phyloP scores from a whole-genome alignment of 106 monocot genomes.

The Hemerocallis citrina region DNA sequence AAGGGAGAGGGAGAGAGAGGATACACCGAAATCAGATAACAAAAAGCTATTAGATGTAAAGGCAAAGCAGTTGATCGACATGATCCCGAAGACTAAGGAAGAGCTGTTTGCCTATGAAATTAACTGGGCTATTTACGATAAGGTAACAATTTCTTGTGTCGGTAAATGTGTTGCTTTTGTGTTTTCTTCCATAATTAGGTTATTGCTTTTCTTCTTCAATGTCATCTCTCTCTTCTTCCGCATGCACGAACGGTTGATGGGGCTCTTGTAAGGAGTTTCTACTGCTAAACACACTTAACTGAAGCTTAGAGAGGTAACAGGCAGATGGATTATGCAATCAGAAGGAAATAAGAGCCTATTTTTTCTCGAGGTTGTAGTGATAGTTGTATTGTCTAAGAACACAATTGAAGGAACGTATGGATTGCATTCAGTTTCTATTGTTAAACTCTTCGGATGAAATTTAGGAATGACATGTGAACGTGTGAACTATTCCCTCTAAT shows the following conservation, averaged over 20 bases:
- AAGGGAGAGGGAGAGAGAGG: constrained; percentile 75
- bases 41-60: constrained; percentile 79
- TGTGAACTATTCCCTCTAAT: too few species aligned
- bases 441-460: too few species aligned
- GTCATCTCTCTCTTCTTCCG: not conserved
- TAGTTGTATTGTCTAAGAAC: too few species aligned
- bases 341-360: not conserved
- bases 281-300: constrained; percentile 1
- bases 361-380: not conserved
- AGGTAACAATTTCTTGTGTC: constrained; percentile 33
- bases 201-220: too few species aligned
- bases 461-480: too few species aligned
- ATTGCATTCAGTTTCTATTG: too few species aligned
- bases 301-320: not conserved
- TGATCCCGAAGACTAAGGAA: constrained; percentile 97
- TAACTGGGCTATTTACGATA: constrained; percentile 91
- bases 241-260: too few species aligned
- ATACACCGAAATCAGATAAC: constrained; percentile 55
- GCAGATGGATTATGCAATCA: not conserved
- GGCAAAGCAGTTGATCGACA: constrained; percentile 95
- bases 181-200: too few species aligned
- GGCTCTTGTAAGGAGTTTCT: too few species aligned
- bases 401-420: too few species aligned
- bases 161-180: not conserved
- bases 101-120: constrained; percentile 86